A percentile compares a stretch with the other conserved stretches of the same genome.
These are phyloP conservation scores for Aureobasidium leucospermi DNA, from an alignment of 2,329 filamentous ascomycete species.

Conservation along the genomic window DNA sequence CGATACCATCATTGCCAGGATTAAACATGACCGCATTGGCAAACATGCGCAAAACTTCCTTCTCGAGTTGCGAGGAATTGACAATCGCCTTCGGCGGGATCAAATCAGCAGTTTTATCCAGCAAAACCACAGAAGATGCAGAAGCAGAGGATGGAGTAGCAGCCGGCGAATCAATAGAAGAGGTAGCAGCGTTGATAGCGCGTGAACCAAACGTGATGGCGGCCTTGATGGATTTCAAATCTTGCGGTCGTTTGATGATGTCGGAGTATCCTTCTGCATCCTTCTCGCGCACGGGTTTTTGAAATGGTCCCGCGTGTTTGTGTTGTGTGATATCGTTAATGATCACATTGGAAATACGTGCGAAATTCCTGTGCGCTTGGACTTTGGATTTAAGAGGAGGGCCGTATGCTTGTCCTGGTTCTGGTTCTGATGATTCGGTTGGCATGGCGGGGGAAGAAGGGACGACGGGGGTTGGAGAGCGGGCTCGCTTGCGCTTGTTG, in stretches of 20 bases:
- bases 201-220: constrained; percentile 45
- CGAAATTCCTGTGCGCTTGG: constrained; percentile 42
- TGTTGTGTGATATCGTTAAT: constrained; percentile 46
- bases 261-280: constrained; percentile 46
- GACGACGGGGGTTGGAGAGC: constrained; percentile 18
- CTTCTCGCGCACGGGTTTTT: constrained; percentile 41
- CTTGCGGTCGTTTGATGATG: constrained; percentile 45
- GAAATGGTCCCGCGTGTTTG: constrained; percentile 46
- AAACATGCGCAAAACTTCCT: constrained; percentile 93
- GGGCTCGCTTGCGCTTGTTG: constrained; percentile 36
- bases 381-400: constrained; percentile 27
- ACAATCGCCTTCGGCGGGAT: constrained; percentile 84
- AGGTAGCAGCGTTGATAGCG: constrained; percentile 48
- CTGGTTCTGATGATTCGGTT: not conserved
- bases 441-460: not conserved
- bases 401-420: not conserved
- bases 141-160: constrained; percentile 42
- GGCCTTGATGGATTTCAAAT: constrained; percentile 44
- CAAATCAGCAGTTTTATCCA: constrained; percentile 67
- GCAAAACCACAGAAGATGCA: constrained; percentile 45
- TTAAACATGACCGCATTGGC: constrained; percentile 99
- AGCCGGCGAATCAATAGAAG: constrained; percentile 47
- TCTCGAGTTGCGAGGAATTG: constrained; percentile 86
- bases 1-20: constrained; percentile 79
- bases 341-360: constrained; percentile 39